Percentiles rank a stretch among this genome's conserved stretches.
Conservation (phyloP, 148 eudicot species). For the Bassia scoparia region DNA sequence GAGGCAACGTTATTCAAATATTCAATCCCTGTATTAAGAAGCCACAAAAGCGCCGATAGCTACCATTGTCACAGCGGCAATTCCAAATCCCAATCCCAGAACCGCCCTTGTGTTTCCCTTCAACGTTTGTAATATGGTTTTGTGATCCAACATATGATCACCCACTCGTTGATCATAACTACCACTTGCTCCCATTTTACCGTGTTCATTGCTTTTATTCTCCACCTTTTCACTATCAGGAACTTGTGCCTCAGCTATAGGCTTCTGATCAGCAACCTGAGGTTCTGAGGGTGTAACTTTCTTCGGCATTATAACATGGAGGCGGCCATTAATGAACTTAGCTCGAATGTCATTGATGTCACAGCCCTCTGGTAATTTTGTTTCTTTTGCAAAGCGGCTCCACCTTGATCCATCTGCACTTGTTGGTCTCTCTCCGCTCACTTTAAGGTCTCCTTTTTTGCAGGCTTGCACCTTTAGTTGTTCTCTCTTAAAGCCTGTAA, state of each 20-base stretch:
- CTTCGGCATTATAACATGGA: constrained; percentile 57
- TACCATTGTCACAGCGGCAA: constrained; percentile 31
- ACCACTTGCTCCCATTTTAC: constrained; percentile 4
- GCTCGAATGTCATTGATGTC: constrained; percentile 46
- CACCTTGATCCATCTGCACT: constrained; percentile 32
- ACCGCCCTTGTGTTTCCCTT: constrained; percentile 21
- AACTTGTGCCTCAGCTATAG: neutral
- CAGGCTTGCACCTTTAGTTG: constrained; percentile 53
- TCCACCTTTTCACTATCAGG: constrained; percentile 1
- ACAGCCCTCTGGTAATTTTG: constrained; percentile 37
- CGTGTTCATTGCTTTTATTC: constrained; percentile 10
- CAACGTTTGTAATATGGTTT: constrained; percentile 19
- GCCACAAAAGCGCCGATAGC: constrained; percentile 40
- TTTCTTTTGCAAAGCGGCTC: constrained; percentile 50
- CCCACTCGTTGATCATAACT: constrained; percentile 8
- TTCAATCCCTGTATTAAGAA: constrained; percentile 25
- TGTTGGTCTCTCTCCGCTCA: constrained; percentile 48
- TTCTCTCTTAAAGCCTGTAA: constrained; percentile 59
- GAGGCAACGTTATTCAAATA: constrained; percentile 15
- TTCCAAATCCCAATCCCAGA: constrained; percentile 32
- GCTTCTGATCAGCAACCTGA: constrained; percentile 6
- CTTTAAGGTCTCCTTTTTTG: constrained; percentile 43
- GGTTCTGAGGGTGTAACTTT: constrained; percentile 9
- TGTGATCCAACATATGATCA: constrained; percentile 2
- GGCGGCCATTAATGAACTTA: constrained; percentile 38